Evolutionary conservation across 1,284 basidiomycete genomes (phyloP), one percentile per base, ranked within the genome.

Genomic region (Cystobasidiaceae sp.): DNA sequence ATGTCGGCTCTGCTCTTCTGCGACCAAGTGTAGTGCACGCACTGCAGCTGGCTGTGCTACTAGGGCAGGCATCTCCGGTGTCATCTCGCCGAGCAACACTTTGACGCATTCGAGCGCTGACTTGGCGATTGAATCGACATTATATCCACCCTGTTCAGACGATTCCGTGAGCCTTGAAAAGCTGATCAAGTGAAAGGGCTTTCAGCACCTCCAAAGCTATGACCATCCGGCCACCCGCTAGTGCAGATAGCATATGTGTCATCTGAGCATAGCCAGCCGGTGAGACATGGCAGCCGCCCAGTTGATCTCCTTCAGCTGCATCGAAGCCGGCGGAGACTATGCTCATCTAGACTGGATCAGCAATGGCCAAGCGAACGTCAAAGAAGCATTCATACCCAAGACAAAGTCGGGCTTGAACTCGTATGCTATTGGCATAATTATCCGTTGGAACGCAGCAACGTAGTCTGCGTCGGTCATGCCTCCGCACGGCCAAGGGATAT

Each of bases 191-290:
- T 11, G 15, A n/a, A 28, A 6, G 34, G 21, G 27, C 27, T 48
- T 15, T 33, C 17, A 9, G 55, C 30, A 92, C 93, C 83, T 99
- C 96, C 28, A 99, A 83, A 3, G 92, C 93, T 23, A 96, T 91
- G 13, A 96, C 90, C 6, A 97, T 73, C 72, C 86, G 88, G 5
- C 96, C 96, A 3, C 86, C 83, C 11, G 94, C 93, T 8, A 98
- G 81, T n/a, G 88, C 85, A 44, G 85, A 84, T 3, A 99, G 81
- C 87, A 96, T 93, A 73, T 97, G 89, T 2, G 96, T 97, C 93
- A 99, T 97, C 73, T 97, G 94, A 0, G 93, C 93, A 76, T 93
- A 99, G 1, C 93, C 94, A n/a, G 85, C 83, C 0, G 96, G 96
- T 1, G 89, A 84, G 64, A 99, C 93, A 69, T 85, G 81, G 74